Conservation (phyloP, 257 asterid species). For the Paraleonurus japonicus region DNA sequence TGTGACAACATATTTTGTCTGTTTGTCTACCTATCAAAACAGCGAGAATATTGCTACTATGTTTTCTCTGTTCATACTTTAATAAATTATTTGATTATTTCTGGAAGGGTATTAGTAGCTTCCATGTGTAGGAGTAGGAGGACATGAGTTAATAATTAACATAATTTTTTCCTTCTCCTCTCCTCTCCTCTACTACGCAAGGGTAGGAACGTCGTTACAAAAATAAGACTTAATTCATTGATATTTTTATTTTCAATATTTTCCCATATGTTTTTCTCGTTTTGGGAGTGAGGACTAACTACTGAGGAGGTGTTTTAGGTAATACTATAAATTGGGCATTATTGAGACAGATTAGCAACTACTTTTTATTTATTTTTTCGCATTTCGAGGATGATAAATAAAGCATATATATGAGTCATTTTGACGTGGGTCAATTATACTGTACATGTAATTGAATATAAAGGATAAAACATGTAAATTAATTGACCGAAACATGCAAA, state of each 20-base stretch:
- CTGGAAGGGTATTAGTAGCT: conserved; percentile 12
- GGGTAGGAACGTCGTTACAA: not conserved
- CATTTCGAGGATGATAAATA: not conserved
- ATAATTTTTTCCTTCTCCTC: no score
- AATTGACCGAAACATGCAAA: no score
- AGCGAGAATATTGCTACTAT: conserved; percentile 60
- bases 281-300: not conserved
- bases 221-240: not conserved
- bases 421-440: no score
- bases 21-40: conserved; percentile 59
- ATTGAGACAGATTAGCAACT: not conserved
- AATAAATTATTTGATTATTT: not conserved
- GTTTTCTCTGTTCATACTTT: conserved; percentile 28
- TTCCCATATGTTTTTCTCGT: not conserved
- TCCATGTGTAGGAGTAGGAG: conserved; percentile 14
- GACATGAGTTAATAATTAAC: not conserved
- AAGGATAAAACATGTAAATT: no score
- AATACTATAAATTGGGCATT: no score
- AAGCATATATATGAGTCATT: no score
- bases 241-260: not conserved
- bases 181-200: not conserved
- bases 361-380: no score
- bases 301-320: no score
- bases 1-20: conserved; percentile 66
- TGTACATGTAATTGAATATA: no score